phyloP scores from a whole-genome alignment of 257 asterid genomes.

The Lycium barbarum region DNA sequence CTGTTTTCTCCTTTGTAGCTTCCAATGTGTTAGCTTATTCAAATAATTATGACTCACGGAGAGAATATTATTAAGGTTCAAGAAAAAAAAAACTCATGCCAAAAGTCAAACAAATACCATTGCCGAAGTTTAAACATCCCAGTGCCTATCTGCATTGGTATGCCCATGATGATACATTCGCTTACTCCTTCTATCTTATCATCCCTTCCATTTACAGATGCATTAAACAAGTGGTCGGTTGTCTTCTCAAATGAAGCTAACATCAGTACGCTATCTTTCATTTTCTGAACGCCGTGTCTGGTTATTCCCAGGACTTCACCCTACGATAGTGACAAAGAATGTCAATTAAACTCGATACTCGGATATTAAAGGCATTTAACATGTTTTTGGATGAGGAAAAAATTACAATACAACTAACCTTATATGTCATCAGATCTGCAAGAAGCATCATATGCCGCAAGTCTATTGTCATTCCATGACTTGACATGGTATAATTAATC shows the following conservation, averaged over 20 bases:
- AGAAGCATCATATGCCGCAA: slow-evolving; percentile 97
- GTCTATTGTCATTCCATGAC: slow-evolving; percentile 91
- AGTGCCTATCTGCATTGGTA: slow-evolving; percentile 85
- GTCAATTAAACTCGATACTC: slow-evolving; percentile 14
- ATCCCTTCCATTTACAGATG: slow-evolving; percentile 78
- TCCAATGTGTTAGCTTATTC: slow-evolving; percentile 16
- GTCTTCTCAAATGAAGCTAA: slow-evolving; percentile 96
- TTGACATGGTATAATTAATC: slow-evolving; percentile 75
- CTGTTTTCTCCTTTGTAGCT: slow-evolving; percentile 1
- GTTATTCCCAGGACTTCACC: slow-evolving; percentile 95
- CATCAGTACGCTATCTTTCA: slow-evolving; percentile 90
- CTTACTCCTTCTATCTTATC: slow-evolving; percentile 93
- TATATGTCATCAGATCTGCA: slow-evolving; percentile 92
- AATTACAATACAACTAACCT: slow-evolving; percentile 48
- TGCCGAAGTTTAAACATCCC: slow-evolving; percentile 91
- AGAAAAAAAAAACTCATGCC: not conserved
- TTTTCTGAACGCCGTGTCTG: slow-evolving; percentile 78
- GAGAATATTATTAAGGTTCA: not conserved
- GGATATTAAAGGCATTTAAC: not conserved
- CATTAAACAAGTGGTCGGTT: slow-evolving; percentile 85
- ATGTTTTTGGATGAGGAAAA: slow-evolving; percentile 20
- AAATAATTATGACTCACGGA: slow-evolving; percentile 1
- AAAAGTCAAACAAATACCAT: slow-evolving; percentile 46
- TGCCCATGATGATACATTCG: slow-evolving; percentile 94
- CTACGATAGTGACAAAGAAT: slow-evolving; percentile 45